These are phyloP conservation scores for Corylus avellana DNA, from an alignment of 306 rosid species.

Conservation along the genomic window DNA sequence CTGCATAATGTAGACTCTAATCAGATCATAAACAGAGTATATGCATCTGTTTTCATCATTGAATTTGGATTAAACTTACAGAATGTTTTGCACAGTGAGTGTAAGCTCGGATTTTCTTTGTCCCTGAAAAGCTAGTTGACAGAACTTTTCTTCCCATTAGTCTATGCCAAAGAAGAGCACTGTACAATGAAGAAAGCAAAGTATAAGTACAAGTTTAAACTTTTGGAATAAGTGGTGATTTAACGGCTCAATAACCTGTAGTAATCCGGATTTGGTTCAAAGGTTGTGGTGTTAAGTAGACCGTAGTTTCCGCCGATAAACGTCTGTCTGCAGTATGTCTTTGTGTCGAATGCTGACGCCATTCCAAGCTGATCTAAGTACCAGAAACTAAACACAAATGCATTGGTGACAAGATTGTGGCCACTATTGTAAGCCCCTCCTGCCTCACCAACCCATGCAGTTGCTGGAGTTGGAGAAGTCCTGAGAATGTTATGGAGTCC, in stretches of 20 bases:
- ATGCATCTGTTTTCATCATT: not conserved
- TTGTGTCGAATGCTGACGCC: constrained; percentile 75
- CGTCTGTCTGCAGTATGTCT: constrained; percentile 86
- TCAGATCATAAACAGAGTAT: constrained; percentile 21
- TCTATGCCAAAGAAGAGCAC: constrained; percentile 92
- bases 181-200: constrained; percentile 33
- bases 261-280: constrained; percentile 82
- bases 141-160: constrained; percentile 81
- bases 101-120: constrained; percentile 68
- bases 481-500: constrained; percentile 53
- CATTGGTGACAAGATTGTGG: constrained; percentile 71
- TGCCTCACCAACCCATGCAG: constrained; percentile 95
- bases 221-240: too few species aligned
- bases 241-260: constrained; percentile 42
- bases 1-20: constrained; percentile 43
- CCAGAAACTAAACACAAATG: constrained; percentile 89
- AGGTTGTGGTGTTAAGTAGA: constrained; percentile 61
- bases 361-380: constrained; percentile 90
- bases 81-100: constrained; percentile 89
- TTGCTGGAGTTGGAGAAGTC: constrained; percentile 50
- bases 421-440: constrained; percentile 98
- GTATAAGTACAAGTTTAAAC: not conserved
- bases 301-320: constrained; percentile 95
- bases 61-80: constrained; percentile 47
- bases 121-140: constrained; percentile 55